Evolutionary conservation across 345 rosid genomes (phyloP), one percentile per base, ranked within the genome.

Genomic region (Brassica juncea): DNA sequence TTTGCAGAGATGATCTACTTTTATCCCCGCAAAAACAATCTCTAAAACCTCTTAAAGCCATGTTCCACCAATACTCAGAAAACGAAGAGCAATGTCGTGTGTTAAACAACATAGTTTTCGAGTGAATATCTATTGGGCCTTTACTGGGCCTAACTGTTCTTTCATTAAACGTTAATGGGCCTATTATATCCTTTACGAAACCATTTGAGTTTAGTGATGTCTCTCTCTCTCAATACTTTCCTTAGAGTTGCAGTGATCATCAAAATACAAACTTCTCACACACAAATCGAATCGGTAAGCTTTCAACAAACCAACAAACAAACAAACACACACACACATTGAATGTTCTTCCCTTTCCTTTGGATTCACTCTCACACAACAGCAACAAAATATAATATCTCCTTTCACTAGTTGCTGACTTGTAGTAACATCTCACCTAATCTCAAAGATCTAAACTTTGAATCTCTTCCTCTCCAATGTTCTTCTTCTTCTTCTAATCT

Each of bases 371-470:
- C 75, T 70, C 52, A 7, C 9, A 35, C 42, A 35, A 35, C 42
- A 35, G 9, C 44, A 37, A 37, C 10, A 11, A 12, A 67, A 35
- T 37, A 65, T 42, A 59, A 58, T 2, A 59, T 39, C 30, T 6
- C 32, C 28, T 47, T 69, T 65, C 76, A 27, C 4, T 23, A 21
- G 66, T 35, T 71, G 73, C 72, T 62, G 66, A 74, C 27, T 52
- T 23, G 0, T 62, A 32, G 2, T 54, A 61, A 73, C 79, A 62
- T 80, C 66, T 70, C 76, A 80, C 79, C 57, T 54, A 66, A 65
- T 65, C 69, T 65, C 69, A 49, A 42, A 70, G 47, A 58, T 67
- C 80, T 42, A 47, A 47, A 47, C 55, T 47, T 47, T 35, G 1
- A 35, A 31, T 31, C 32, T 31, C 32, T 19, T n/a, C n/a, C n/a